These are phyloP conservation scores for Castanea crenata DNA, from an alignment of 306 rosid species.

Conservation along the genomic window DNA sequence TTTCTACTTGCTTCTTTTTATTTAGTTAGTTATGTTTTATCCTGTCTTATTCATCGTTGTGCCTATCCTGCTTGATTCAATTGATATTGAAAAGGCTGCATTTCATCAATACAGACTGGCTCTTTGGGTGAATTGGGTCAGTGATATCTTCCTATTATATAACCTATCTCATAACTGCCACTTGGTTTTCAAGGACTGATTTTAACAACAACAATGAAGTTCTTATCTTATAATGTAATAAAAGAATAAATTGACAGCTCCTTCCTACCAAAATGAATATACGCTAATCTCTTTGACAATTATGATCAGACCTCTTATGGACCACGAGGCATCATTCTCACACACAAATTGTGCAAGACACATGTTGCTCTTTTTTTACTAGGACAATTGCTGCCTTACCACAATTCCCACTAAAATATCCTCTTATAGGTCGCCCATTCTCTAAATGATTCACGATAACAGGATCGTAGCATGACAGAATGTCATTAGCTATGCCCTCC, in stretches of 20 bases:
- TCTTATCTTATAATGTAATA: not conserved
- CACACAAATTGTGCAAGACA: not conserved
- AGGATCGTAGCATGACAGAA: not conserved
- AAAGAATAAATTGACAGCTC: not conserved
- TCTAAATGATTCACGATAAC: not conserved
- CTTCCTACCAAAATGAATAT: not conserved
- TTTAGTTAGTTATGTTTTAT: not conserved
- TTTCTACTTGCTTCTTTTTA: not conserved
- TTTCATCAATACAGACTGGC: not conserved
- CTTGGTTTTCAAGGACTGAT: not conserved
- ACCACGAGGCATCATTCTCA: not conserved
- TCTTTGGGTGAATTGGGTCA: not conserved
- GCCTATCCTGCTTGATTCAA: not conserved
- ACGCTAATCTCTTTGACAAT: not conserved
- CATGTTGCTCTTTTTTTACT: not conserved
- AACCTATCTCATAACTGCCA: not conserved
- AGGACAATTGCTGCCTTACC: not conserved
- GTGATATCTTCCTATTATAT: not conserved
- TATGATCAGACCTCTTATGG: not conserved
- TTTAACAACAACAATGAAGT: not conserved
- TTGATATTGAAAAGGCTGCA: not conserved
- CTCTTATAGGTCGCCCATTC: not conserved
- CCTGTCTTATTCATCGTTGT: not conserved
- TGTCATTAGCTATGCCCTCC: not conserved
- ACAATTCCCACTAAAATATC: not conserved